Evolutionary conservation across 352 stramenopile species (phyloP), one percentile per base, ranked within the genome.

Genomic region (Globisporangium uncinulatum): DNA sequence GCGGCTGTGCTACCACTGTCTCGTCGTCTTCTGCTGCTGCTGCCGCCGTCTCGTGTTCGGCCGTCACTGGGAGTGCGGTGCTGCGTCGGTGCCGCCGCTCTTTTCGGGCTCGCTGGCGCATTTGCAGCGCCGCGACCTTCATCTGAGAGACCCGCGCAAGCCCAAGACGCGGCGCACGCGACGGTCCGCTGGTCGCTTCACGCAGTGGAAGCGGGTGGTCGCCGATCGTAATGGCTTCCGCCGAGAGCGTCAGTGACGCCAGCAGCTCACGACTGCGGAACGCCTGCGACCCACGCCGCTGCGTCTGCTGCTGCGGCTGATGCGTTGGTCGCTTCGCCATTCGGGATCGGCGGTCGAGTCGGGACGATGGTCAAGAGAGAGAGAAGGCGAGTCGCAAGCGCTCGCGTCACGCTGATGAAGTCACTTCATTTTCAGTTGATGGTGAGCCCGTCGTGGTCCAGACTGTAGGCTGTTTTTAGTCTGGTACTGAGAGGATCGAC

Each of bases 231-330:
- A 74, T 74, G 6, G 65, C 68, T 32, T 76, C 71, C 5, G 58
- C 62, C 19, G 68, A 74, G 3, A 73, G 37, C 8, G 66, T 68
- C 20, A 74, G 58, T 15, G 66, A 65, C 8, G 57, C 51, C 8
- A 76, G 55, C 42, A 76, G 51, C 44, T 79, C 62, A 3, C 55
- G 62, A 7, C 67, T 79, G 3, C 70, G 61, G 19, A 79, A 72
- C 44, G 57, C 56, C 8, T 51, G 51, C 29, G 60, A 57, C 8
- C 21, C 20, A 24, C 55, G 49, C 20, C 49, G 32, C 14, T 45
- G 45, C 15, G n/a, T 19, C 36, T 17, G 15, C 20, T 31, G 37
- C 15, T 55, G 51, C 19, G 52, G 34, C 54, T 20, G 51, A 62
- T 53, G 59, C 15, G 44, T 39, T 17, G 11, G 19, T 14, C 39